Evolutionary conservation across 2,329 filamentous ascomycete species (phyloP).

Genomic region (Pseudophaeomoniella oleicola): DNA sequence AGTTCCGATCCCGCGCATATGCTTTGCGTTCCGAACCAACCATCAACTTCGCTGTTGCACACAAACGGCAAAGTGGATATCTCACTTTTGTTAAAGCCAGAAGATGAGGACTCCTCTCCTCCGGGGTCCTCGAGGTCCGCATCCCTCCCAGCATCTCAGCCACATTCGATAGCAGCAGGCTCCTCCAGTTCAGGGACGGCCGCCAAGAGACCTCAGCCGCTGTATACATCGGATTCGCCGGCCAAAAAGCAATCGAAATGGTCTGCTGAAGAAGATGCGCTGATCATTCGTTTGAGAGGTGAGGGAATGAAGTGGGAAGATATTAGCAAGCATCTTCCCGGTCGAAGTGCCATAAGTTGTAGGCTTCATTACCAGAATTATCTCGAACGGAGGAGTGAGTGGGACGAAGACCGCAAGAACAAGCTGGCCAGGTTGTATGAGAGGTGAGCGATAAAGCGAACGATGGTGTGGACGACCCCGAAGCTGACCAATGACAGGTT

Average conservation of each 20-base stretch:
- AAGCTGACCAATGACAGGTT: slow-evolving; percentile 58
- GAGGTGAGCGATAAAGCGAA: slow-evolving; percentile 42
- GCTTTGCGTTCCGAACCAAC: slow-evolving; percentile 5
- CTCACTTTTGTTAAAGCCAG: slow-evolving; percentile 66
- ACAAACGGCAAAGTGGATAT: slow-evolving; percentile 74
- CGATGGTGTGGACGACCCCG: neutral
- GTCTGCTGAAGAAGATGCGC: slow-evolving; percentile 82
- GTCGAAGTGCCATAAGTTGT: slow-evolving; percentile 86
- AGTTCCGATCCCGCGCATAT: slow-evolving; percentile 6
- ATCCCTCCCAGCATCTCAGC: neutral
- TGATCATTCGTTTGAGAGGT: slow-evolving; percentile 82
- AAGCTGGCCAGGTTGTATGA: slow-evolving; percentile 90
- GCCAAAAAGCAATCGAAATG: slow-evolving; percentile 95
- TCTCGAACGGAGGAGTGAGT: slow-evolving; percentile 78
- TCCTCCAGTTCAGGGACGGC: neutral
- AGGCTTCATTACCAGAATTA: slow-evolving; percentile 96
- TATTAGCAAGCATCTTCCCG: slow-evolving; percentile 80
- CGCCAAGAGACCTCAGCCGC: neutral
- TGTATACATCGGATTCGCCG: slow-evolving; percentile 38
- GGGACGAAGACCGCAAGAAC: slow-evolving; percentile 96
- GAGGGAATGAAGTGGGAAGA: slow-evolving; percentile 98
- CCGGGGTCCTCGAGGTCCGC: neutral
- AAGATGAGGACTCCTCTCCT: slow-evolving; percentile 8
- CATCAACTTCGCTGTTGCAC: slow-evolving; percentile 15
- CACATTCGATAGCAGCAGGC: neutral